Conservation (phyloP, 176 grass and related monocot genomes). For the Avena atlantica region DNA sequence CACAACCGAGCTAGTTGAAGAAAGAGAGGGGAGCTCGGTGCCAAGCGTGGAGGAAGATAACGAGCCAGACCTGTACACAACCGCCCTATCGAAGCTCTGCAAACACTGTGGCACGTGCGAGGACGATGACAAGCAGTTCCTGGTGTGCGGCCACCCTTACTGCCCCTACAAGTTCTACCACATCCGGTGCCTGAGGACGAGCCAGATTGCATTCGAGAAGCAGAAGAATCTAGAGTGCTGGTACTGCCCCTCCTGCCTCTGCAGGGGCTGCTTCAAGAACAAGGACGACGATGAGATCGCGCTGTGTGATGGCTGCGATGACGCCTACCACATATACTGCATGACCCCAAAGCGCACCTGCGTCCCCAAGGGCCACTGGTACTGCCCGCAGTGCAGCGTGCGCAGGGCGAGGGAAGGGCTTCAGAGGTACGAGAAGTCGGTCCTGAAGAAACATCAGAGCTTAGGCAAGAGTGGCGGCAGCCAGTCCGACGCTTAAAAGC, state of each 20-base stretch:
- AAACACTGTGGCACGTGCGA: conserved; percentile 84
- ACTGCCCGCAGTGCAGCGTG: conserved; percentile 64
- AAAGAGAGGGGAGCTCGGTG: conserved; percentile 55
- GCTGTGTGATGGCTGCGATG: conserved; percentile 87
- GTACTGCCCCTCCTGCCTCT: conserved; percentile 97
- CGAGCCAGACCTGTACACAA: conserved; percentile 56
- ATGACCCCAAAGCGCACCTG: conserved; percentile 61
- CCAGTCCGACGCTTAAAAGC: background rate
- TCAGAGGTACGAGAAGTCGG: conserved; percentile 67
- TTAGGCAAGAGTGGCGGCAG: conserved; percentile 16
- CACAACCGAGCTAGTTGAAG: conserved; percentile 35
- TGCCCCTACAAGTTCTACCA: conserved; percentile 90
- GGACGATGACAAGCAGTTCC: conserved; percentile 81
- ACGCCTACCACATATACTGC: conserved; percentile 88
- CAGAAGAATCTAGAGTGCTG: conserved; percentile 73
- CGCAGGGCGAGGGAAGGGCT: conserved; percentile 59
- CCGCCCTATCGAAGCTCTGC: conserved; percentile 64
- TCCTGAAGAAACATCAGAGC: conserved; percentile 54
- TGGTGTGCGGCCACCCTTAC: conserved; percentile 76
- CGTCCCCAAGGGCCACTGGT: conserved; percentile 81
- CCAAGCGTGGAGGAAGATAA: conserved; percentile 64
- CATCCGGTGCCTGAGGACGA: conserved; percentile 78
- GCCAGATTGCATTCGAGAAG: conserved; percentile 70
- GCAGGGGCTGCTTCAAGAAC: conserved; percentile 74
- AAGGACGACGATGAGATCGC: conserved; percentile 78